phyloP scores from a whole-genome alignment of 2,329 filamentous ascomycete species.

The Ilyonectria sp. region DNA sequence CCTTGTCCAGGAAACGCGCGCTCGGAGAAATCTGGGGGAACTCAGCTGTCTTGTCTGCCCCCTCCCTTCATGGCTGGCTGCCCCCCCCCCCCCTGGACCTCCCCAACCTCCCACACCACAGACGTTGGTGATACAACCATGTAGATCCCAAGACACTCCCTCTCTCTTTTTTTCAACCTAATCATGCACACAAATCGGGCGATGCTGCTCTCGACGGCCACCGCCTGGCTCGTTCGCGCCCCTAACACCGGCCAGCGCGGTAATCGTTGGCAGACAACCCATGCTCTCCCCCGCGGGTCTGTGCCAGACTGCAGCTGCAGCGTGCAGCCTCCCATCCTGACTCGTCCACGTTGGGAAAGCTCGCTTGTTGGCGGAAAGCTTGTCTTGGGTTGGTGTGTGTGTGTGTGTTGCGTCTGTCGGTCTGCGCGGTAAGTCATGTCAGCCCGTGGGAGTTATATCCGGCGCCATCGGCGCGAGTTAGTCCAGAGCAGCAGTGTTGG shows the following conservation, averaged over 20 bases:
- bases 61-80: too few relatives aligned
- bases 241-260: constrained; percentile 27
- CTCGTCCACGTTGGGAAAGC: constrained; percentile 15
- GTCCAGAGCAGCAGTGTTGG: neutral
- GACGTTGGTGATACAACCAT: neutral
- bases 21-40: neutral
- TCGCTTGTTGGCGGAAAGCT: constrained; percentile 13
- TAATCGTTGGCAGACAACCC: constrained; percentile 28
- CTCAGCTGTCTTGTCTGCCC: neutral
- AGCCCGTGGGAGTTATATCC: neutral
- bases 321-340: constrained; percentile 7
- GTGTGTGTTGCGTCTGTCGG: constrained; percentile 6
- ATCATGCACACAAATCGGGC: neutral
- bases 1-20: neutral
- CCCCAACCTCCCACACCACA: neutral
- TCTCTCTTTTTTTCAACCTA: constrained; percentile 8
- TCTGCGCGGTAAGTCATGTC: constrained; percentile 6
- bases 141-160: neutral
- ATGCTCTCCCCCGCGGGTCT: constrained; percentile 26
- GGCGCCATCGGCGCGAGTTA: neutral
- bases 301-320: constrained; percentile 35
- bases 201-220: constrained; percentile 5
- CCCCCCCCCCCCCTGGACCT: neutral
- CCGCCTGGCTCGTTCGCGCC: constrained; percentile 23
- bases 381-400: constrained; percentile 9